Conservation (phyloP, 2,329 filamentous ascomycete genomes). For the Penicillium sp. region DNA sequence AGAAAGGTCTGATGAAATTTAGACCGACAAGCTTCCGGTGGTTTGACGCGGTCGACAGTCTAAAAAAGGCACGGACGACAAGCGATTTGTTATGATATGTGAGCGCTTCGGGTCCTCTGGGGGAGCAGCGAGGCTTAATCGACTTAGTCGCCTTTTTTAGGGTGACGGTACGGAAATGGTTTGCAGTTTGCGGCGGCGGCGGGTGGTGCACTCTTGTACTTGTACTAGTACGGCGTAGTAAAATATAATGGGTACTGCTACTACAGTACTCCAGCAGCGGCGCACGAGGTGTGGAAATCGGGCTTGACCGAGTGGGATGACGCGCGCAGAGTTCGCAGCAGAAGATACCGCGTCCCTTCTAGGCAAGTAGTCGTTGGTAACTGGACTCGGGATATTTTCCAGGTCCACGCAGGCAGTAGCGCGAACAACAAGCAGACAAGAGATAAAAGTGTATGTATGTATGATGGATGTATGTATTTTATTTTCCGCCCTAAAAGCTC, state of each 20-base stretch:
- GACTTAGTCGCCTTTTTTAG: conserved; percentile 34
- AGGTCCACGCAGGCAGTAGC: conserved; percentile 15
- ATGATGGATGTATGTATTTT: not conserved
- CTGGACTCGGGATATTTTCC: conserved; percentile 14
- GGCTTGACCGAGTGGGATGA: conserved; percentile 20
- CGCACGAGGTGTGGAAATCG: conserved; percentile 16
- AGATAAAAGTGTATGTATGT: not conserved
- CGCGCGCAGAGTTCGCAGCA: conserved; percentile 8
- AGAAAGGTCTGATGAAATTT: conserved; percentile 12
- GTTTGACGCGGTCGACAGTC: conserved; percentile 15
- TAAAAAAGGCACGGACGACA: conserved; percentile 16
- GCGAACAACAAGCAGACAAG: not conserved
- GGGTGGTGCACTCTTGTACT: conserved; percentile 19
- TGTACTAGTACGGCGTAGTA: conserved; percentile 3
- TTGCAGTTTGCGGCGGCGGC: conserved; percentile 36
- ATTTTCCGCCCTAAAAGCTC: conserved; percentile 21
- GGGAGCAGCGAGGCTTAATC: conserved; percentile 36
- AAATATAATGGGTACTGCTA: conserved; percentile 12
- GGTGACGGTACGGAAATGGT: conserved; percentile 28
- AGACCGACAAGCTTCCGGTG: conserved; percentile 10
- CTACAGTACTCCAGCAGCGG: conserved; percentile 19
- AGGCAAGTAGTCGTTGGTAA: conserved; percentile 11
- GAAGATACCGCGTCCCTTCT: not conserved
- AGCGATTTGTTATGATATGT: conserved; percentile 14
- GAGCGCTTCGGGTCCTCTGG: conserved; percentile 11